Evolutionary conservation across 192 early-diverging fungal species (phyloP).

Genomic region (Piromyces sp.): DNA sequence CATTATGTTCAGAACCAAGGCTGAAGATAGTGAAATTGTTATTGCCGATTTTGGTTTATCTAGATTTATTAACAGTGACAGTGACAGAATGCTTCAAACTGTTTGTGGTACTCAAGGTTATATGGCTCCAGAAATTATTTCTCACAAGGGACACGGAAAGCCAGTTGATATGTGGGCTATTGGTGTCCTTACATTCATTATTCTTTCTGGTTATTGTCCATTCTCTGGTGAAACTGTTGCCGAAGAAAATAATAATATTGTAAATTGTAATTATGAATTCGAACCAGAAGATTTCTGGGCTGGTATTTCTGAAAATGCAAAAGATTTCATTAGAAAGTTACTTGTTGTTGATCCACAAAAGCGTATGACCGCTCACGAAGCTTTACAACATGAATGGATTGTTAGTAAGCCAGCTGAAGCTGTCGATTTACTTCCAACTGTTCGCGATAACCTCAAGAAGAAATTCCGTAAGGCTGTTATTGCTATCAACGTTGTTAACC

Average conservation of each 20-base stretch:
- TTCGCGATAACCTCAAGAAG: slow-evolving; percentile 59
- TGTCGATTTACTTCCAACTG: slow-evolving; percentile 68
- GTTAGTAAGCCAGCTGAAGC: slow-evolving; percentile 21
- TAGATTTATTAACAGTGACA: background rate
- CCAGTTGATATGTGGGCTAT: slow-evolving; percentile 73
- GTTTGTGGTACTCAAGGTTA: slow-evolving; percentile 1
- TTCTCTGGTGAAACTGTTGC: slow-evolving; percentile 19
- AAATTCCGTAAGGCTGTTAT: slow-evolving; percentile 43
- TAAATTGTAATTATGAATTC: slow-evolving; percentile 44
- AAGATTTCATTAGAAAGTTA: slow-evolving; percentile 51
- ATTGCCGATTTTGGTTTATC: slow-evolving; percentile 1
- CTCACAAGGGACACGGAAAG: slow-evolving; percentile 38
- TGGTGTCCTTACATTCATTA: slow-evolving; percentile 57
- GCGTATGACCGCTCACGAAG: slow-evolving; percentile 59
- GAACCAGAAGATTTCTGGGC: slow-evolving; percentile 42
- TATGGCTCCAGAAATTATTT: slow-evolving; percentile 24
- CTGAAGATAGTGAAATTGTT: background rate
- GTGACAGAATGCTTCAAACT: background rate
- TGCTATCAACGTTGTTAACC: slow-evolving; percentile 36
- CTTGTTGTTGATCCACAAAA: slow-evolving; percentile 42
- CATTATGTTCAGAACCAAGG: slow-evolving; percentile 2
- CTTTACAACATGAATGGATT: slow-evolving; percentile 64
- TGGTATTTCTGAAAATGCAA: slow-evolving; percentile 26
- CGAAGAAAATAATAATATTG: slow-evolving; percentile 23
- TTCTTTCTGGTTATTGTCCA: slow-evolving; percentile 53